Evolutionary conservation across 75 land plant genomes (phyloP), one percentile per base, ranked within the genome.

Genomic region (Gnetum montanum): DNA sequence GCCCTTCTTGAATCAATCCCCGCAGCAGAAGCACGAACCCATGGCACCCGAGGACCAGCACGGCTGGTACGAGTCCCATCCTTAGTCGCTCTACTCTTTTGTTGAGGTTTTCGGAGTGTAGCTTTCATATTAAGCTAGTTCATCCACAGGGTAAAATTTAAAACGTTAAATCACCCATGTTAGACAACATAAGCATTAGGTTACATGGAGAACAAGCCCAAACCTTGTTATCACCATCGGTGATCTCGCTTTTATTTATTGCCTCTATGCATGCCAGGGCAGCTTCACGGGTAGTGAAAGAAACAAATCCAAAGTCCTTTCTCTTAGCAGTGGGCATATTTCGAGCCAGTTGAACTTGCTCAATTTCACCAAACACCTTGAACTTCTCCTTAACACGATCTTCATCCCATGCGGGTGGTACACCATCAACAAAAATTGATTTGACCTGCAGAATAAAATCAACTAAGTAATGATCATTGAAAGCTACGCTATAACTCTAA

Each of bases 361-460:
- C 72, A 55, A 86, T 78, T 44, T 69, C 72, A 47, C 90, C 90
- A 70, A 44, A 86, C 54, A 45, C 62, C 43, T 64, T 67, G 44
- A 82, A 63, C n/a, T 64, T 59, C 8, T 86, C 80, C 18, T 54
- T 52, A 6, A 86, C 82, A 25, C 47, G 64, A 1, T 69, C 66
- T 64, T 86, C 90, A 62, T 78, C 82, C 85, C 90, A 86, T 31
- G 71, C 27, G 24, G 79, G 59, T 8, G 86, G 82, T 60, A 86
- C 54, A 2, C 82, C 76, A 67, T 86, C 90, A 25, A 86, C 64
- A 64, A 86, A 86, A 27, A 86, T 70, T 15, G 90, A 67, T 59
- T 86, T 86, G 0, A 86, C 85, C 75, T 82, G 70, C 54, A 73
- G 12, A 26, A 43, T 3, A 38, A 23, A 35, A 10, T 0, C 37